These are phyloP conservation scores for Phytophthora sojae DNA, from an alignment of 352 stramenopile genomes.

Conservation along the genomic window DNA sequence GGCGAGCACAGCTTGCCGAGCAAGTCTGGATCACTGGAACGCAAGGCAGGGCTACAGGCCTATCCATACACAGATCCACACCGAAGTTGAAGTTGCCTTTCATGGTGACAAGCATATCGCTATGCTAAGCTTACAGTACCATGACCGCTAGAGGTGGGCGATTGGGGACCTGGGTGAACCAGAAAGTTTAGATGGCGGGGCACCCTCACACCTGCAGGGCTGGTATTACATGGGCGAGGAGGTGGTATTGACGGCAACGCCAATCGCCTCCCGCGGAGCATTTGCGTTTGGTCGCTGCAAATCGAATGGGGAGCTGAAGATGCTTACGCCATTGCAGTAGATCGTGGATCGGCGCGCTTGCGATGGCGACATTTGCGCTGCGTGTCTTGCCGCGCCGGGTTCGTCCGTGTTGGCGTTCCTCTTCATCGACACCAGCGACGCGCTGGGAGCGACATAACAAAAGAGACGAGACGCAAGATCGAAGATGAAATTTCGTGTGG, in stretches of 20 bases:
- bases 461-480: no score
- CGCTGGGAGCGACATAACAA: no score
- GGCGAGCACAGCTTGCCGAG: constrained; percentile 1
- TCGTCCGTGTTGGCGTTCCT: no score
- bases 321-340: not conserved
- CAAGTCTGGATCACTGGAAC: constrained; percentile 9
- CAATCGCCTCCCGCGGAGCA: constrained; percentile 19
- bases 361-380: no score
- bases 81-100: constrained; percentile 26
- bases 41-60: constrained; percentile 14
- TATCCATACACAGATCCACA: constrained; percentile 18
- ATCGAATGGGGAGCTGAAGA: constrained; percentile 22
- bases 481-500: no score
- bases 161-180: not conserved
- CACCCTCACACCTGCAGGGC: no score
- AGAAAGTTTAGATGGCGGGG: no score
- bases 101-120: constrained; percentile 8
- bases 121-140: no score
- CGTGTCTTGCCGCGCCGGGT: no score
- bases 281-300: constrained; percentile 24
- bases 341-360: no score
- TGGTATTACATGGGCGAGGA: constrained; percentile 6
- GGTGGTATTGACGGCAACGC: not conserved
- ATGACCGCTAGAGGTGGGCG: no score
- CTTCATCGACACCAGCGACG: no score